phyloP scores from a whole-genome alignment of 1,139 yeast genomes.

The Sugiyamaella novakii region DNA sequence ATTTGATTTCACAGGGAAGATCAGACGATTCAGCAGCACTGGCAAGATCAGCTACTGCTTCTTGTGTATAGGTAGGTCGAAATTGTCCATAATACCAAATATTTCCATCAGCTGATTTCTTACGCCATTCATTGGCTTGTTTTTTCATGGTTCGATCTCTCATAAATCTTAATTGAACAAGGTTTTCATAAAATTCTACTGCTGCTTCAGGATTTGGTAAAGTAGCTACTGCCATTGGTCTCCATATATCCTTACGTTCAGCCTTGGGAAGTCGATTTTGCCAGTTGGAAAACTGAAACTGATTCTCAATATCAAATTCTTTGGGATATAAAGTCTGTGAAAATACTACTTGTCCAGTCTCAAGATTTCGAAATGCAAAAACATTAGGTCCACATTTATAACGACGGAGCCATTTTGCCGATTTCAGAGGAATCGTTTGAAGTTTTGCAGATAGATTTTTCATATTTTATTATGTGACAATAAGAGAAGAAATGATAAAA shows the following conservation, averaged over 20 bases:
- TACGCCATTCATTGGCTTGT: conserved; percentile 69
- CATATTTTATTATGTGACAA: not conserved
- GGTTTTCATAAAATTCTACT: conserved; percentile 70
- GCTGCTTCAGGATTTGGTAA: conserved; percentile 67
- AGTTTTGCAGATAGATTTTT: conserved; percentile 4
- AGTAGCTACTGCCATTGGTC: conserved; percentile 84
- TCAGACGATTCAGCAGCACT: conserved; percentile 65
- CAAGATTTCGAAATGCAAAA: conserved; percentile 77
- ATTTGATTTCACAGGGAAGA: conserved; percentile 53
- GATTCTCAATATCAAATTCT: conserved; percentile 67
- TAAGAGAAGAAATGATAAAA: too few relatives aligned
- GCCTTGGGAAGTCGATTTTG: conserved; percentile 74
- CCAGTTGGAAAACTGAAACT: conserved; percentile 72
- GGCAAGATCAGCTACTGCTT: conserved; percentile 84
- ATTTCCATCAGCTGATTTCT: conserved; percentile 73
- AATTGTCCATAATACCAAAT: conserved; percentile 74
- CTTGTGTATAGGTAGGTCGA: conserved; percentile 89
- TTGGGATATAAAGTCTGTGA: conserved; percentile 70
- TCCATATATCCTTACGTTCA: conserved; percentile 80
- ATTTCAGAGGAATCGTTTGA: conserved; percentile 22
- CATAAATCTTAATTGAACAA: conserved; percentile 70
- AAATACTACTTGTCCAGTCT: conserved; percentile 86
- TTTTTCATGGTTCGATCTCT: conserved; percentile 64
- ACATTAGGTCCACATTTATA: conserved; percentile 78
- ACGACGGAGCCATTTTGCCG: conserved; percentile 51